Conservation (phyloP, 2,329 filamentous ascomycete genomes). For the Colletotrichum sp. region DNA sequence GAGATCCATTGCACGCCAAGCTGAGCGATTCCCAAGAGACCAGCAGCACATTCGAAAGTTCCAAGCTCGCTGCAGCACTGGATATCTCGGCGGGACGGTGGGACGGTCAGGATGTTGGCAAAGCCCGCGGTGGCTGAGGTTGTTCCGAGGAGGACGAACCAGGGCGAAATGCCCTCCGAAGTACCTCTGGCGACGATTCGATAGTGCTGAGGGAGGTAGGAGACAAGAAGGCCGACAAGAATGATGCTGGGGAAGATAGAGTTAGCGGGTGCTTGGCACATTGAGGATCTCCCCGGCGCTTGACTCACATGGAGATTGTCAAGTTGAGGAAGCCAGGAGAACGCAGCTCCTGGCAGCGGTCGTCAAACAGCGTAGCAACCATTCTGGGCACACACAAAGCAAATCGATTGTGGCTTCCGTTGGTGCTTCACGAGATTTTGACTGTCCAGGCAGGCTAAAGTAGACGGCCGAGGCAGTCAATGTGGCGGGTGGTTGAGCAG, state of each 20-base stretch:
- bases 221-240: conserved; percentile 85
- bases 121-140: conserved; percentile 89
- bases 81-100: conserved; percentile 82
- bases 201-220: conserved; percentile 93
- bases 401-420: neutral
- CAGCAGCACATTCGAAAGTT: conserved; percentile 82
- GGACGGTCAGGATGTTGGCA: conserved; percentile 88
- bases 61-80: conserved; percentile 85
- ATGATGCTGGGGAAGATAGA: conserved; percentile 60
- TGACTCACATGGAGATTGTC: conserved; percentile 58
- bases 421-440: neutral
- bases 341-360: conserved; percentile 57
- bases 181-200: conserved; percentile 87
- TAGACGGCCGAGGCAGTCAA: neutral
- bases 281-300: neutral
- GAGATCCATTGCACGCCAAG: conserved; percentile 91
- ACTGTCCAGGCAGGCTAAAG: neutral
- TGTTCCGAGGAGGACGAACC: conserved; percentile 92
- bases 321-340: conserved; percentile 60
- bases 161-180: conserved; percentile 93
- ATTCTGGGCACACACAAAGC: neutral
- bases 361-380: conserved; percentile 21
- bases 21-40: conserved; percentile 86
- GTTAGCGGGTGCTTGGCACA: conserved; percentile 21
- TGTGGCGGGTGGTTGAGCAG: neutral